Evolutionary conservation across 2,329 filamentous ascomycete genomes (phyloP), one percentile per base, ranked within the genome.

Genomic region (Rhexocercosporidium sp.): DNA sequence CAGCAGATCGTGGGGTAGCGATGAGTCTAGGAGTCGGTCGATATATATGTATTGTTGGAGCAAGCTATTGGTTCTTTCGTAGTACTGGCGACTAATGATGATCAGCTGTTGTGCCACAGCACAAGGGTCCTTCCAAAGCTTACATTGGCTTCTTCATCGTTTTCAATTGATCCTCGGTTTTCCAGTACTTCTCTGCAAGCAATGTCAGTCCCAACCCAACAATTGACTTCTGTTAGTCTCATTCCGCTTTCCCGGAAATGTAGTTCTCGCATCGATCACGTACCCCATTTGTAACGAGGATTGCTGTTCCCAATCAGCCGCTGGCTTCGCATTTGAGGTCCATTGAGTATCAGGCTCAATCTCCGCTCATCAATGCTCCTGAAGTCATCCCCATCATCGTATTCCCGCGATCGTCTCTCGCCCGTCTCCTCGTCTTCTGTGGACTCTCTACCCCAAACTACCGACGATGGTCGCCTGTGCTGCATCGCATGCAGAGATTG

Each of bases 1-100:
- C 66, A 98, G 89, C 53, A 98, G 83, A 74, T 95, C 90, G 76
- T 97, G 94, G 1, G 94, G 94, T n/a, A 97, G 87, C 34, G 93
- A 94, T 9, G 93, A 97, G 80, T 97, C 94, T 69, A 98, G 85
- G 65, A 98, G 83, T 62, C 91, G 88, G 80, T 97, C 95, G 74
- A 97, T 97, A 78, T 96, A 97, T 70, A 96, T 84, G 78, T 97
- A 98, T 77, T 97, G 92, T 78, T 96, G 92, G 67, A 98, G 89
- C 51, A 97, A 84, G 72, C 90, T 89, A 80, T 98, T 98, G 76
- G 90, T 95, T 51, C 92, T 88, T 82, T 96, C 90, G 76, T 98
- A 97, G 81, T 97, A 97, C 75, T 90, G 77, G 56, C 94, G 91
- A 68, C 88, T 90, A 51, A 64, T 12, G 7, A 12, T 41, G 25